Base-by-base conservation (phyloP, 2,329 filamentous ascomycete genomes). In the Leptographium flavum region DNA sequence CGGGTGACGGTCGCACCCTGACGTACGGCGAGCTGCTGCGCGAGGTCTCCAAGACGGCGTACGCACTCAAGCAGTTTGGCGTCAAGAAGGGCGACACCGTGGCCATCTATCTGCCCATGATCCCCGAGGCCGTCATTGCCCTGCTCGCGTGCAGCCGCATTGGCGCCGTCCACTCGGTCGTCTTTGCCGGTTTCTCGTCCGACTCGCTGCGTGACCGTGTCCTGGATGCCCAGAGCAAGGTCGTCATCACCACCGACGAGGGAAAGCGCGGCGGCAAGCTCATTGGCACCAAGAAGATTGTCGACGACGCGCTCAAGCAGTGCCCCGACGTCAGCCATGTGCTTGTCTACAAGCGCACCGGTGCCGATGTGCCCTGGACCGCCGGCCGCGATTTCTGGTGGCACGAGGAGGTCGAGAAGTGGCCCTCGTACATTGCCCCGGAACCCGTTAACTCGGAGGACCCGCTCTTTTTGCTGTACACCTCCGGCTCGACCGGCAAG, bases 341-440 rank as follows among this genome's bases (percentile, higher is more conserved):
- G 55, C 73, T 98, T 33, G 92, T 98, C 46, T 96, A 81, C 74
- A 90, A 94, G 76, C 84, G 92, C 56, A 98, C 92, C 32, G 90
- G 90, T 43, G 81, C 87, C 41, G 87, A 95, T 44, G 81, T 96
- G 19, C 88, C 90, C 52, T 90, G 83, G 84, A 94, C 87, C 43
- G 66, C 77, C 54, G 87, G 87, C 53, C 81, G 92, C 58, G 92
- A 98, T 65, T 74, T 78, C 60, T 98, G 92, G 92, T 98, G 92
- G 92, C 87, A 96, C 65, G 92, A 96, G 69, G 90, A 96, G 74
- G 81, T 90, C 45, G 86, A 93, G 63, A 96, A 95, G 71, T 96
- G 87, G 77, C 92, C 92, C 52, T 74, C 79, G 56, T 96, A 96
- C 72, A 81, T 93, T 59, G 71, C 90, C 27, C 88, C 90, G 11